A percentile compares a stretch with the other conserved stretches of the same genome.
These are phyloP conservation scores for Paramecium biaurelia DNA, from an alignment of 73 alveolate genomes.

Conservation along the genomic window DNA sequence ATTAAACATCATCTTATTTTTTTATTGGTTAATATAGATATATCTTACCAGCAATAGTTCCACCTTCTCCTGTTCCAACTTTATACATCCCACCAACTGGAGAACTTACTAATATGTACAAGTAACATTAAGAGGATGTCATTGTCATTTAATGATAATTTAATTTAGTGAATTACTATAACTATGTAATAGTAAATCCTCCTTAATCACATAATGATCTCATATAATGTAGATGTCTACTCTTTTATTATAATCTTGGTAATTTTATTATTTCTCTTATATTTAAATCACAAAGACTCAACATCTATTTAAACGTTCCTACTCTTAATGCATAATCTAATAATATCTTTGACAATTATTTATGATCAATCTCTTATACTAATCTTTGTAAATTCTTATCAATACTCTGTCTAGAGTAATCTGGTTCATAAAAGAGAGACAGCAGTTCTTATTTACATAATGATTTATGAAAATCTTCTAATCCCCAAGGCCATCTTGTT, in stretches of 20 bases:
- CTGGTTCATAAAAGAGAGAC: slow-evolving; percentile 33
- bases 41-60: slow-evolving; percentile 83
- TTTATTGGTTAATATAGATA: slow-evolving; percentile 71
- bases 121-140: slow-evolving; percentile 80
- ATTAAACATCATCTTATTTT: slow-evolving; percentile 74
- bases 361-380: neutral
- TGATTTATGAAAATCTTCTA: slow-evolving; percentile 40
- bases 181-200: slow-evolving; percentile 67
- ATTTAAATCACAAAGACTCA: slow-evolving; percentile 6
- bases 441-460: neutral
- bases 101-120: slow-evolving; percentile 72
- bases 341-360: slow-evolving; percentile 21
- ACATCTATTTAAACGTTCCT: slow-evolving; percentile 59
- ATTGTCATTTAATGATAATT: slow-evolving; percentile 70
- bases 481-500: slow-evolving; percentile 47
- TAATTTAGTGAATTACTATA: slow-evolving; percentile 57
- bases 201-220: slow-evolving; percentile 71
- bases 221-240: slow-evolving; percentile 55
- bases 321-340: slow-evolving; percentile 59
- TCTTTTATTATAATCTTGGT: slow-evolving; percentile 14
- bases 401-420: neutral
- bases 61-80: slow-evolving; percentile 87
- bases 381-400: slow-evolving; percentile 29
- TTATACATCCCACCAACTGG: slow-evolving; percentile 82
- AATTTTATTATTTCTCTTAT: neutral